Conservation (phyloP, 495 filamentous ascomycete genomes). For the Jackrogersella minutella region DNA sequence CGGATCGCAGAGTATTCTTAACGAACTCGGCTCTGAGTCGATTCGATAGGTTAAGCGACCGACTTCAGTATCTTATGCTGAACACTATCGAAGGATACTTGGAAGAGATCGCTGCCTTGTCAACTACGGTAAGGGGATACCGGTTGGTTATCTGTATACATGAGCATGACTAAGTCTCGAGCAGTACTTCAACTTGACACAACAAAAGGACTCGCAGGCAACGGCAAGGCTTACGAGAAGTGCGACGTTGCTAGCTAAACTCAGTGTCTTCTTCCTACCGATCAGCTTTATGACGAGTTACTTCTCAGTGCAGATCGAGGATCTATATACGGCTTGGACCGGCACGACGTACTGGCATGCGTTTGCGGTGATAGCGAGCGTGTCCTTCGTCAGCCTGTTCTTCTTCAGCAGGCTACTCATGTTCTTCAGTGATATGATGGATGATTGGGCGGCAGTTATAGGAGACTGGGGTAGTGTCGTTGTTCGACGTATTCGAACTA, state of each 20-base stretch:
- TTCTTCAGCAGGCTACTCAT: slow-evolving; percentile 59
- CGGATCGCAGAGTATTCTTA: slow-evolving; percentile 62
- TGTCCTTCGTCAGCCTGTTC: slow-evolving; percentile 68
- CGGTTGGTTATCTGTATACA: not conserved
- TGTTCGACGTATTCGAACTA: not conserved
- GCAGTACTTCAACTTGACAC: slow-evolving; percentile 88
- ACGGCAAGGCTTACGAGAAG: slow-evolving; percentile 81
- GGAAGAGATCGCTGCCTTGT: slow-evolving; percentile 78
- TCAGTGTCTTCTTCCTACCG: slow-evolving; percentile 84
- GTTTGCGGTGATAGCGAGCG: slow-evolving; percentile 71
- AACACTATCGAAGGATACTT: slow-evolving; percentile 82
- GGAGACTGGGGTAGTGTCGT: slow-evolving; percentile 22
- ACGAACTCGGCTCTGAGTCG: slow-evolving; percentile 71
- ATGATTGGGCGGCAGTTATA: slow-evolving; percentile 45
- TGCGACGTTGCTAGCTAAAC: slow-evolving; percentile 83
- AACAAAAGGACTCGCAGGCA: slow-evolving; percentile 80
- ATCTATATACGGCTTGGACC: slow-evolving; percentile 65
- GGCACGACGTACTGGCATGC: slow-evolving; percentile 73
- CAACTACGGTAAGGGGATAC: slow-evolving; percentile 60
- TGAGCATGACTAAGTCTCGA: slow-evolving; percentile 27
- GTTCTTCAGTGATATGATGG: slow-evolving; percentile 59
- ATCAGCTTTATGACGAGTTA: slow-evolving; percentile 86
- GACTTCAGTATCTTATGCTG: slow-evolving; percentile 79
- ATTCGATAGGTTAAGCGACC: slow-evolving; percentile 79
- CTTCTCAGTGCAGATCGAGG: slow-evolving; percentile 75